phyloP scores from a whole-genome alignment of 2,329 filamentous ascomycete genomes.

The Aureobasidium leucospermi region DNA sequence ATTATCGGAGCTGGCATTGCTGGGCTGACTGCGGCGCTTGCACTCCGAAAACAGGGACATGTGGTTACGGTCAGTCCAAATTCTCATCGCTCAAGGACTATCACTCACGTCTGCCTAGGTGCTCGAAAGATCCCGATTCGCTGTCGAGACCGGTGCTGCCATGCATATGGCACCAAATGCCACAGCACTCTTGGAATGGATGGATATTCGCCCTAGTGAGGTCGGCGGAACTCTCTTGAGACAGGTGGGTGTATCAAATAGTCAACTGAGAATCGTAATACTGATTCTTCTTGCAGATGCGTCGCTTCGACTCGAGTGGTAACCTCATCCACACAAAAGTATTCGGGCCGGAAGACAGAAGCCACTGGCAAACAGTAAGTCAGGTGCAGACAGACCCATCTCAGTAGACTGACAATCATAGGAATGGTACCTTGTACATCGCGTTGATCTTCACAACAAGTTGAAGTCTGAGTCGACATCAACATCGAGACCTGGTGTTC shows the following conservation, averaged over 20 bases:
- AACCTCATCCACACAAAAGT: neutral
- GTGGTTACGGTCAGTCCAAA: neutral
- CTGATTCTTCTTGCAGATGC: neutral
- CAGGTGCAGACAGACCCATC: too few relatives aligned
- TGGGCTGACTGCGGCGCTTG: constrained; percentile 13
- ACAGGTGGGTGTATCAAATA: neutral
- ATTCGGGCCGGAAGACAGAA: constrained; percentile 1
- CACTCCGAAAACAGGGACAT: constrained; percentile 13
- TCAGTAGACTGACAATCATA: neutral
- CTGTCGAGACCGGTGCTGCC: constrained; percentile 5
- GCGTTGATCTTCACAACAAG: constrained; percentile 12
- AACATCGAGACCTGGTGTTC: neutral
- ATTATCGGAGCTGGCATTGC: constrained; percentile 15
- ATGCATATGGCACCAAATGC: constrained; percentile 12
- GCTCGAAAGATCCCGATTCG: constrained; percentile 11
- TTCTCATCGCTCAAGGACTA: neutral
- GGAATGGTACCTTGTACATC: constrained; percentile 10
- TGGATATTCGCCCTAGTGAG: constrained; percentile 6
- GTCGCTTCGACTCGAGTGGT: neutral
- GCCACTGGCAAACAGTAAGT: constrained; percentile 4
- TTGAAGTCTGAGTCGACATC: constrained; percentile 3
- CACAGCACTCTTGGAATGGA: constrained; percentile 8
- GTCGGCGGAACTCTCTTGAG: constrained; percentile 2
- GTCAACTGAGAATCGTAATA: too few relatives aligned
- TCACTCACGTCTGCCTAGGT: neutral